These are phyloP conservation scores for Blastocystis sp. DNA, from an alignment of 352 stramenopile genomes.

Conservation along the genomic window DNA sequence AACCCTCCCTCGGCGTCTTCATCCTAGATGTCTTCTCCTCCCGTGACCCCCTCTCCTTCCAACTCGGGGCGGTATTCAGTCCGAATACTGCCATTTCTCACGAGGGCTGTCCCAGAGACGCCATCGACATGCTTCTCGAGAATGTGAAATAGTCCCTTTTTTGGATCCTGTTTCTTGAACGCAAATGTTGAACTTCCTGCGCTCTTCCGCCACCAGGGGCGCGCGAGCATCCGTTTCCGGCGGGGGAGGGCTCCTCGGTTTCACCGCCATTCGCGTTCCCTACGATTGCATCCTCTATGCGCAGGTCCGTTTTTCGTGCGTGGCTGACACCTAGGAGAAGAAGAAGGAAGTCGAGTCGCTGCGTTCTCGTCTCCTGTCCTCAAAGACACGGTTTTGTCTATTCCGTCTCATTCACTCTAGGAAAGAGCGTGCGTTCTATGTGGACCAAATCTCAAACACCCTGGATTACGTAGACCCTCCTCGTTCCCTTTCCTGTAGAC, in stretches of 20 bases:
- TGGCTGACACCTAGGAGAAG: background rate
- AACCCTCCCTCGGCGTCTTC: background rate
- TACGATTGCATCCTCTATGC: constrained; percentile 45
- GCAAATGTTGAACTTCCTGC: background rate
- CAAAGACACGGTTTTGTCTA: background rate
- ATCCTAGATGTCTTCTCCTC: constrained; percentile 2
- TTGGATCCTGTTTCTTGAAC: background rate
- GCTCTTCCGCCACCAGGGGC: background rate
- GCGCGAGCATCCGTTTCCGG: no score
- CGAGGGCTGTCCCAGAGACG: background rate
- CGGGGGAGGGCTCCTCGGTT: constrained; percentile 22
- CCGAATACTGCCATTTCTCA: background rate
- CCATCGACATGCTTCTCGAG: background rate
- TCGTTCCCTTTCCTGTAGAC: background rate
- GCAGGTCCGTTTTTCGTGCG: constrained; percentile 2
- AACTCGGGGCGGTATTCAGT: background rate
- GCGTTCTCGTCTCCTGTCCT: background rate
- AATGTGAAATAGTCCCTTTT: background rate
- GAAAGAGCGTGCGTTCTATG: background rate
- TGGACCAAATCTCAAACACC: constrained; percentile 48
- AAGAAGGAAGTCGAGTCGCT: constrained; percentile 36
- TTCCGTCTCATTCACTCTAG: background rate
- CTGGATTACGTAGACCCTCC: constrained; percentile 29
- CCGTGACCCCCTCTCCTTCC: background rate
- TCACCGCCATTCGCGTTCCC: constrained; percentile 47